Base-by-base conservation (phyloP, 371 early-diverging fungal genomes). In the Nematocida sp. region DNA sequence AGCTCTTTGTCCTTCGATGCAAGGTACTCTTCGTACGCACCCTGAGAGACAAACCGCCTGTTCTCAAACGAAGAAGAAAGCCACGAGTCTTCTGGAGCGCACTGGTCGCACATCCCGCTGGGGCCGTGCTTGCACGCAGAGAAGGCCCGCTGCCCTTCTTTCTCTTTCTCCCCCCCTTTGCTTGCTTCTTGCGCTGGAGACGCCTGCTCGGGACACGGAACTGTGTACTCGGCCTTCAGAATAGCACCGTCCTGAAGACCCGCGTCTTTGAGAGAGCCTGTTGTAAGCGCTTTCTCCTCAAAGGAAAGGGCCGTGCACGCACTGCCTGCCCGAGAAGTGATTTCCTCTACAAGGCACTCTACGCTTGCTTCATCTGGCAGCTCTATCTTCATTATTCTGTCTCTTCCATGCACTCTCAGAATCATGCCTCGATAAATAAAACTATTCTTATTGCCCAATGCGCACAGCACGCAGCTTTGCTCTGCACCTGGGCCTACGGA, bases 31-130 rank as follows among this genome's bases (percentile, higher is more conserved):
- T 64, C 49, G 51, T 81, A 81, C 11, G 80, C 64, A 0, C 62
- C 77, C 60, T 67, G 77, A 53, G 79, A 80, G 37, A 83, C 53
- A 54, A 79, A 83, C 46, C 81, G 76, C 34, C 80, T 79, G 51
- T 81, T 77, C 34, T 50, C 49, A 41, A 78, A 62, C 34, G 77
- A 76, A 27, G 46, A 50, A 31, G 58, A 58, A 32, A 78, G 77
- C 75, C 74, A 80, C 15, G 78, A 67, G 60, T 81, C 82, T n/a
- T 79, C 58, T 13, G 76, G 67, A 46, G 79, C 82, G 65, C 83
- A 83, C 45, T 81, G 52, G 23, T 58, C 32, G 48, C 83, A 83
- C 80, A 80, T 80, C 15, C 77, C 81, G 64, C 76, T 78, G 7
- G 52, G 36, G 3, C 50, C 76, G 54, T 83, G 83, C 3, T 48